Evolutionary conservation across 2,329 filamentous ascomycete genomes (phyloP), one percentile per base, ranked within the genome.

Genomic region (Diaporthe destruens): DNA sequence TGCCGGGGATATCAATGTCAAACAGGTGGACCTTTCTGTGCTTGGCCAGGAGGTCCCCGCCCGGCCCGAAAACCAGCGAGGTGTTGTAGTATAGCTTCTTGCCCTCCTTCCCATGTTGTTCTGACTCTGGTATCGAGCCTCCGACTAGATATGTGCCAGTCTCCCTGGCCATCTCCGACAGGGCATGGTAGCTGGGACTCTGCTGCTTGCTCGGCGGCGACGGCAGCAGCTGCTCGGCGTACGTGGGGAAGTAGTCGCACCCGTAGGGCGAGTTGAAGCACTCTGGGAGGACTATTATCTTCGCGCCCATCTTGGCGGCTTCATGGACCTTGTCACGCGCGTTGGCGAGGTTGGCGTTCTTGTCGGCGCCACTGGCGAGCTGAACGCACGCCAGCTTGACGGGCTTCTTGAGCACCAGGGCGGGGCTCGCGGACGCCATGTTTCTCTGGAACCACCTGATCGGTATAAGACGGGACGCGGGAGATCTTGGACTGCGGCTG

Each of bases 241-340:
- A 98, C 74, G 91, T 89, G 69, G 95, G 92, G 84, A 99, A 99
- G 87, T 92, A 95, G 79, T 94, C 82, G 76, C 91, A 95, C 76
- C 96, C 96, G 83, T 99, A 99, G 11, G 96, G 96, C 54, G 94
- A 97, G 86, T 99, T 99, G 90, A 99, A 99, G 87, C 96, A 99
- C 85, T 99, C 96, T 47, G 96, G 96, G 23, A 99, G 89, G 44
- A 98, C 94, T 76, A 98, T 92, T 73, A 99, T 91, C 72, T 93
- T 91, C 74, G 96, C 94, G 76, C 96, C 96, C 4, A 85, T 85
- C 34, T 85, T 82, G 32, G 94, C 92, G 6, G 96, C 96, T 81
- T 94, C 91, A 75, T 94, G 88, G 72, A 98, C 95, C 81, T 96
- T 95, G 55, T 88, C 87, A 72, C 93, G 92, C 16, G 96, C 96